Conservation (phyloP, 2,329 filamentous ascomycete species). For the Ascochyta lentis region DNA sequence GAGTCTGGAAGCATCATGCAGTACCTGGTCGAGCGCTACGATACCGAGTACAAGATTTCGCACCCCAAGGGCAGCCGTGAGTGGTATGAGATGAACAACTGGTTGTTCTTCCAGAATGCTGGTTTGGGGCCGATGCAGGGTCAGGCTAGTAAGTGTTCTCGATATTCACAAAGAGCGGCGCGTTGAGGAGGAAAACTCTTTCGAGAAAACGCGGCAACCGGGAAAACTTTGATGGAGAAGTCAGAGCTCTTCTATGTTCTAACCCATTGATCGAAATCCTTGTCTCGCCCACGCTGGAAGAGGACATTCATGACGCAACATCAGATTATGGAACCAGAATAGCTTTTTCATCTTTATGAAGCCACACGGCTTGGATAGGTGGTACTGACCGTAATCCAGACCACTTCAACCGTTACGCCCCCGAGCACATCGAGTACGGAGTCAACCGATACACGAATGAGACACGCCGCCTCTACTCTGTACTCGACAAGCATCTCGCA, state of each 20-base stretch:
- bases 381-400: slow-evolving; percentile 53
- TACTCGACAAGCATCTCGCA: slow-evolving; percentile 74
- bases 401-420: slow-evolving; percentile 83
- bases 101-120: slow-evolving; percentile 73
- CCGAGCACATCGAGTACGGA: slow-evolving; percentile 81
- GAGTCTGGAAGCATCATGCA: slow-evolving; percentile 85
- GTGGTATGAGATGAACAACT: slow-evolving; percentile 80
- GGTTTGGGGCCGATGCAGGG: slow-evolving; percentile 83
- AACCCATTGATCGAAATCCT: background rate
- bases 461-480: slow-evolving; percentile 79
- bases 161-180: background rate
- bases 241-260: background rate
- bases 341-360: background rate
- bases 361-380: background rate
- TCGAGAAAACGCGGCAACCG: background rate
- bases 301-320: background rate
- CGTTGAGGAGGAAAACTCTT: too few species aligned
- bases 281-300: background rate
- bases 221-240: background rate
- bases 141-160: slow-evolving; percentile 61
- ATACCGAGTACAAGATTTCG: slow-evolving; percentile 80
- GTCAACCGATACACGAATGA: slow-evolving; percentile 84
- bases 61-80: slow-evolving; percentile 77
- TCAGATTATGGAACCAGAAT: background rate
- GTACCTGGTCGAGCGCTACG: slow-evolving; percentile 83